phyloP scores from a whole-genome alignment of 2,329 filamentous ascomycete species.

The Beauveria scarabaeidicola region DNA sequence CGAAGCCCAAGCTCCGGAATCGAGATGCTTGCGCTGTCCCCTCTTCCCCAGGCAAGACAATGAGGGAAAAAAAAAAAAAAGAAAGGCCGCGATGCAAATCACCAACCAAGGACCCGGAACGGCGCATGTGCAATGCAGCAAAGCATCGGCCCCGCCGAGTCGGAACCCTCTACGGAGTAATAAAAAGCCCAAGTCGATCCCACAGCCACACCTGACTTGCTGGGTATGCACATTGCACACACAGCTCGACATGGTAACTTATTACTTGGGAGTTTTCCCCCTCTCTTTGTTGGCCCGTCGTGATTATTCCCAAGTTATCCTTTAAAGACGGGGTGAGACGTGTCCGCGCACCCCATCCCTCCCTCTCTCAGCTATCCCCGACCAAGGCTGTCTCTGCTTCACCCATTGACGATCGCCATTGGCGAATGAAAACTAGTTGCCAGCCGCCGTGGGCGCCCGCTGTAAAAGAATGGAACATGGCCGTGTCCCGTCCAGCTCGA shows the following conservation, averaged over 20 bases:
- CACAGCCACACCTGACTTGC: not conserved
- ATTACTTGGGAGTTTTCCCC: too few relatives aligned
- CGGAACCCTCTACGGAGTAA: not conserved
- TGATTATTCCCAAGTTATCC: too few relatives aligned
- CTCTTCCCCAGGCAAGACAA: not conserved
- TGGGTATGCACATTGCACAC: not conserved
- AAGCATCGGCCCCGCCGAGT: constrained; percentile 8
- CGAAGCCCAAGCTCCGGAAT: too few relatives aligned
- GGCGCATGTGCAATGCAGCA: constrained; percentile 2
- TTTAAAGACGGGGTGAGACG: too few relatives aligned
- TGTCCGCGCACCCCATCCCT: too few relatives aligned
- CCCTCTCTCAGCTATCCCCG: too few relatives aligned
- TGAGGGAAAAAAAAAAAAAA: too few relatives aligned
- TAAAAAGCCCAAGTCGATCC: not conserved
- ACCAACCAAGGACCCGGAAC: constrained; percentile 6
- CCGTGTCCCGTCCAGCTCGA: not conserved
- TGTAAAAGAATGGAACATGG: too few relatives aligned
- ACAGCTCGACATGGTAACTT: not conserved
- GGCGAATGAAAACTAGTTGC: not conserved
- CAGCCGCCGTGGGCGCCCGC: not conserved
- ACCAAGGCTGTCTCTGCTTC: too few relatives aligned
- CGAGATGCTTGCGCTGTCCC: not conserved
- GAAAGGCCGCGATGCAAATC: not conserved
- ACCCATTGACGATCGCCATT: not conserved
- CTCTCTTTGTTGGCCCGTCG: too few relatives aligned